phyloP scores from a whole-genome alignment of 352 stramenopile species.

The Phytophthora macrochlamydospora region DNA sequence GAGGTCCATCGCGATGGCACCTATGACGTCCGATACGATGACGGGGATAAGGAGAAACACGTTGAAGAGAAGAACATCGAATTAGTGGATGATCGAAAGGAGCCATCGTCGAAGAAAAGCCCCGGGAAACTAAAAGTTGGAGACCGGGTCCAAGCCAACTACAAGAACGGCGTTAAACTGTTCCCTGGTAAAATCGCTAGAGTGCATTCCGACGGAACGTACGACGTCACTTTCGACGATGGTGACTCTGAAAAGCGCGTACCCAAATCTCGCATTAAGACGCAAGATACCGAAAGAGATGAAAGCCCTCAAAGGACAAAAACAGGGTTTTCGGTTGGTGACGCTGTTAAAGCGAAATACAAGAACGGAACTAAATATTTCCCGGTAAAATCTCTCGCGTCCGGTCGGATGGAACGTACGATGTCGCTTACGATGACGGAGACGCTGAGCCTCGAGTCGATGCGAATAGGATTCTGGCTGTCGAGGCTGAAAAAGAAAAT shows the following conservation, averaged over 20 bases:
- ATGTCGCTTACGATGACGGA: slow-evolving; percentile 58
- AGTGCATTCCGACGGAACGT: slow-evolving; percentile 56
- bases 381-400: slow-evolving; percentile 49
- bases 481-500: slow-evolving; percentile 6
- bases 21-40: slow-evolving; percentile 67
- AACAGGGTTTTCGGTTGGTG: slow-evolving; percentile 32
- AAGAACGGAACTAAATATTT: slow-evolving; percentile 52
- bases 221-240: slow-evolving; percentile 58
- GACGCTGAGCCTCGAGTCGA: slow-evolving; percentile 36
- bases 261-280: slow-evolving; percentile 26
- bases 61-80: slow-evolving; percentile 46
- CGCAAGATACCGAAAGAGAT: slow-evolving; percentile 5
- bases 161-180: slow-evolving; percentile 44
- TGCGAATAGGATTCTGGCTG: slow-evolving; percentile 17
- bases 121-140: slow-evolving; percentile 21
- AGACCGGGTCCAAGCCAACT: slow-evolving; percentile 39
- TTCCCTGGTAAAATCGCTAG: slow-evolving; percentile 68
- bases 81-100: slow-evolving; percentile 7
- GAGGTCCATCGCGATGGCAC: slow-evolving; percentile 53
- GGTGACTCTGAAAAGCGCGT: slow-evolving; percentile 56
- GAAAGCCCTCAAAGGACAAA: slow-evolving; percentile 19
- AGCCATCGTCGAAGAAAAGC: not conserved
- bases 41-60: slow-evolving; percentile 50
- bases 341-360: slow-evolving; percentile 50
- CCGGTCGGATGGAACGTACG: slow-evolving; percentile 58